phyloP scores from a whole-genome alignment of 225 moss, liverwort and hornwort genomes.

The Pseudoscleropodium purum region DNA sequence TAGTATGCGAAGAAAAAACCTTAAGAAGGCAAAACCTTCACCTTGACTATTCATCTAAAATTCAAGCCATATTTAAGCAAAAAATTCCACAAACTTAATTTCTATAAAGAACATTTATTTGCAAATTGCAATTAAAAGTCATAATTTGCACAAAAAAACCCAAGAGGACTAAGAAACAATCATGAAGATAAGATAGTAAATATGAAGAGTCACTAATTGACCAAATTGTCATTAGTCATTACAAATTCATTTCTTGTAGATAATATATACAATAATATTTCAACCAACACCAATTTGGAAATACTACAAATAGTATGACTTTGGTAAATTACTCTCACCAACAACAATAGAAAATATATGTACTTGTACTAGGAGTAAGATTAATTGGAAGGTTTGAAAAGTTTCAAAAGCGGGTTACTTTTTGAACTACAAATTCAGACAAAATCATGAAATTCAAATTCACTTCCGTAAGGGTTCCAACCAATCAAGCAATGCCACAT shows the following conservation, averaged over 20 bases:
- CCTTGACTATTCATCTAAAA: too few species aligned
- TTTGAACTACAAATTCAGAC: background rate
- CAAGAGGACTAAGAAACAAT: background rate
- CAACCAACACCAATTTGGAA: background rate
- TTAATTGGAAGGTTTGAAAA: background rate
- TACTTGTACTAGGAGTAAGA: background rate
- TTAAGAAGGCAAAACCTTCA: too few species aligned
- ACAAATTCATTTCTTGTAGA: background rate
- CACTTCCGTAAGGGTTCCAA: background rate
- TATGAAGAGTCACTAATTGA: background rate
- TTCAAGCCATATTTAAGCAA: too few species aligned
- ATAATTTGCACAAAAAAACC: background rate
- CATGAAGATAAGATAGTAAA: background rate
- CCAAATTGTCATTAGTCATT: background rate
- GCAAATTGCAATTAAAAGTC: background rate
- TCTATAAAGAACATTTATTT: background rate
- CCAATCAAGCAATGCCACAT: background rate
- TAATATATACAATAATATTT: background rate
- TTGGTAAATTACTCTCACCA: background rate
- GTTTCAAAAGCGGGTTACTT: too few species aligned
- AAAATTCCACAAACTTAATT: too few species aligned
- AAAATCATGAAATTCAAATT: background rate
- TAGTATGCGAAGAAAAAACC: too few species aligned
- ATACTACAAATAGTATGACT: background rate
- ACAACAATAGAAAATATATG: background rate